Evolutionary conservation across 257 asterid species (phyloP), one percentile per base, ranked within the genome.

Genomic region (Linderniella brevidens): DNA sequence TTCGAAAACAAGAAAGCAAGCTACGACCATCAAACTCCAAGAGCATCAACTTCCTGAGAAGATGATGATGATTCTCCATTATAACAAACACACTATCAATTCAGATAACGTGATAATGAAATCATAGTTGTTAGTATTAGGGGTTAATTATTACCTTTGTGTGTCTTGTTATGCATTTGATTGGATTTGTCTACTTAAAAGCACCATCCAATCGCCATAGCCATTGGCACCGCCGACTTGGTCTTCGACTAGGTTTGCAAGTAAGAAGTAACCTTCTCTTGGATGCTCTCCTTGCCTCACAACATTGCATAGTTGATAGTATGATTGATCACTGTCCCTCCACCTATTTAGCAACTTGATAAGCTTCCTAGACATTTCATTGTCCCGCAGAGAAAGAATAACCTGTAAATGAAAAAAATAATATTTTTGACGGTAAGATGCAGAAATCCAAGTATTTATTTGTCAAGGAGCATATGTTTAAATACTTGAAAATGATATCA

Each of bases 281-380:
- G 90, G 90, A 55, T 74, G 86, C 60, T 86, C 94, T 16, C 82
- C 93, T 77, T 86, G 93, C 74, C 86, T 79, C 72, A 82, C 85
- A 35, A 77, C 68, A 66, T 74, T 78, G 61, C 73, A 68, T 35
- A 70, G 61, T 70, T 77, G 87, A 65, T 49, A 74, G 65, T 80
- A 77, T 11, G 93, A 73, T 3, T 59, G 76, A 50, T 73, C 83
- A 8, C 74, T 69, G 64, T 67, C 78, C 63, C 84, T 66, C 49
- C 39, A 63, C 62, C 53, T 77, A 50, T 66, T 59, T 14, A 82
- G 78, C 53, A 71, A 64, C 56, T 63, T 54, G 72, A 61, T 65
- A 14, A 86, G 67, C 69, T 69, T 77, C 60, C 74, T 79, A 40
- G 94, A 66, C 68, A 68, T 70, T 49, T 59, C 69, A 38, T 75